Evolutionary conservation across 305 asterid species (phyloP).

Genomic region (Stenogyne calaminthoides): DNA sequence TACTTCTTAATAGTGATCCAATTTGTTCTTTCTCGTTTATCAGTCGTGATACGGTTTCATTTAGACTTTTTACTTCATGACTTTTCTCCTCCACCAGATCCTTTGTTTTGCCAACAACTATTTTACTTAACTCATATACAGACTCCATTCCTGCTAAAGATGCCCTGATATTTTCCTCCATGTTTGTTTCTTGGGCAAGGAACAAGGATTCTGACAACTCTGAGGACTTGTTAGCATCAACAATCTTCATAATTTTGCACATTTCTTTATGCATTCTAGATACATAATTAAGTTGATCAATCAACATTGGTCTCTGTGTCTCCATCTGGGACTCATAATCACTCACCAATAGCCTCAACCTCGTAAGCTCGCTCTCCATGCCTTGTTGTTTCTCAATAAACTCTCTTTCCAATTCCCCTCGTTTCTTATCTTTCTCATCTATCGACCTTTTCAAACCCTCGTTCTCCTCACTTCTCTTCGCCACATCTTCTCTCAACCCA

Average conservation of each 20-base stretch:
- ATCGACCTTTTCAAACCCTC: slow-evolving; percentile 50
- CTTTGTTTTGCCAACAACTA: slow-evolving; percentile 66
- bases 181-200: slow-evolving; percentile 80
- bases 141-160: slow-evolving; percentile 92
- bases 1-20: slow-evolving; percentile 81
- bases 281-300: slow-evolving; percentile 74
- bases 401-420: slow-evolving; percentile 55
- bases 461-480: slow-evolving; percentile 51
- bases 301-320: slow-evolving; percentile 60
- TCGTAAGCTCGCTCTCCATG: slow-evolving; percentile 57
- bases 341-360: slow-evolving; percentile 51
- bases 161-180: slow-evolving; percentile 85
- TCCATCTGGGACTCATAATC: slow-evolving; percentile 67
- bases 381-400: slow-evolving; percentile 45
- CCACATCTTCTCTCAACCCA: slow-evolving; percentile 74
- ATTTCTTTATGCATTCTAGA: slow-evolving; percentile 66
- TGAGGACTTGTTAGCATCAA: slow-evolving; percentile 66
- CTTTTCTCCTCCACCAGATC: slow-evolving; percentile 67
- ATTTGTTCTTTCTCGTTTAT: slow-evolving; percentile 87
- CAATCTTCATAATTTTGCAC: slow-evolving; percentile 69
- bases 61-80: slow-evolving; percentile 58
- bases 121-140: slow-evolving; percentile 70
- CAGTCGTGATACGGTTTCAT: slow-evolving; percentile 69
- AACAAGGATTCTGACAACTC: slow-evolving; percentile 86
- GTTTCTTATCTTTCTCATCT: slow-evolving; percentile 59